A percentile compares a stretch with the other conserved stretches of the same genome.
Conservation (phyloP, 2,329 filamentous ascomycete species). For the Geosmithia morbida region DNA sequence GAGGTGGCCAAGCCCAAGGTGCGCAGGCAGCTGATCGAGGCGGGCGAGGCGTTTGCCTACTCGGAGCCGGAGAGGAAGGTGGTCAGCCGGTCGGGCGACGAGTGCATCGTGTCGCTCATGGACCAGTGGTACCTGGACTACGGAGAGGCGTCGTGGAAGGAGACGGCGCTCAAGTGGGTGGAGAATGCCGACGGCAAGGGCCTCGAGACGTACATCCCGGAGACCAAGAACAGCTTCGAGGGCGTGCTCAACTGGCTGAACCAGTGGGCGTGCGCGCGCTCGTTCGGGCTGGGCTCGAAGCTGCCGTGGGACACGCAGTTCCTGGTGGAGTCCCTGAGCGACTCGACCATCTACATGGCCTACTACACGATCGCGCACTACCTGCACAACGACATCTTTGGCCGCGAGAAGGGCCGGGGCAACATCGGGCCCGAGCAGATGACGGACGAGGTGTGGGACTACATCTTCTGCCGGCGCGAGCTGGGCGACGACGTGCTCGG, state of each 20-base stretch:
- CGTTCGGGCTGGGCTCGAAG: constrained; percentile 84
- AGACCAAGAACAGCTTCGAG: constrained; percentile 69
- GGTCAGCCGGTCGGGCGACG: constrained; percentile 76
- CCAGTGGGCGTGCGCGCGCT: constrained; percentile 88
- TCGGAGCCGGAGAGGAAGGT: constrained; percentile 87
- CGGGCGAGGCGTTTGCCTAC: constrained; percentile 74
- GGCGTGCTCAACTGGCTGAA: constrained; percentile 84
- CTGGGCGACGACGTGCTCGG: constrained; percentile 48
- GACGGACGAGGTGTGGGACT: constrained; percentile 94
- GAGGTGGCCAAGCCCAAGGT: constrained; percentile 80
- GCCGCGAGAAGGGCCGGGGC: constrained; percentile 51
- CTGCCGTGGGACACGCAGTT: constrained; percentile 87
- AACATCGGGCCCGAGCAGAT: constrained; percentile 72
- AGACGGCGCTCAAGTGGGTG: constrained; percentile 59
- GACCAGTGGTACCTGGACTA: constrained; percentile 99
- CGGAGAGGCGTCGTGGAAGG: constrained; percentile 77
- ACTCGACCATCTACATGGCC: constrained; percentile 86
- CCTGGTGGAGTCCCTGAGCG: constrained; percentile 82
- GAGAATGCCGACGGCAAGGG: constrained; percentile 49
- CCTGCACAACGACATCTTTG: constrained; percentile 78
- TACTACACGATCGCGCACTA: constrained; percentile 56
- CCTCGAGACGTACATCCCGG: constrained; percentile 66
- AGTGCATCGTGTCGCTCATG: constrained; percentile 83
- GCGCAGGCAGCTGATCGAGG: constrained; percentile 59
- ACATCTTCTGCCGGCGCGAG: constrained; percentile 70